Evolutionary conservation across 2,329 filamentous ascomycete genomes (phyloP), one percentile per base, ranked within the genome.

Genomic region (Emmonsiellopsis sp.): DNA sequence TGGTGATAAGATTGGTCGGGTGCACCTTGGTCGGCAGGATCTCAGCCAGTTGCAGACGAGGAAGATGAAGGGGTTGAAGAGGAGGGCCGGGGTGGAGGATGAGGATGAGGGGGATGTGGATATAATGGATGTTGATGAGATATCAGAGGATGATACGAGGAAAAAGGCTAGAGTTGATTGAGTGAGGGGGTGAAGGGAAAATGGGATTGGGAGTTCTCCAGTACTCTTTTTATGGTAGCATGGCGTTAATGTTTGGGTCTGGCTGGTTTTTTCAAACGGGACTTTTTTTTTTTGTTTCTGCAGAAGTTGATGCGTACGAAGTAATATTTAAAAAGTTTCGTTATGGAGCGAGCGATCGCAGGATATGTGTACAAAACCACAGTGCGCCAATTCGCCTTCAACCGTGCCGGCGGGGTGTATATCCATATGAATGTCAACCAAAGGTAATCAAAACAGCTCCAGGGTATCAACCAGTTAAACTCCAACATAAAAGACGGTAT

Each of bases 31-130:
- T 65, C 89, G 86, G 76, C 90, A 96, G 73, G 90, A 98, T 73
- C 79, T 98, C 55, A 79, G 78, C 66, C 81, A 86, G 63, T 72
- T 98, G 71, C 93, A 98, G 78, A 94, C 91, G 51, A 85, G 93
- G 67, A 98, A 98, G 83, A 97, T 98, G 91, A 98, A 98, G 83
- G 93, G 91, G 61, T 73, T 98, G 61, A 98, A 97, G 82, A 80
- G 93, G 60, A 83, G 80, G 59, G 82, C 89, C 52, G 84, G 84
- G 58, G 73, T 81, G 26, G 77, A 79, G 50, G 79, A 78, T 42
- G 76, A 76, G 26, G 81, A 79, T 50, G 76, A 74, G 3, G 75
- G 64, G 13, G 74, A 75, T 55, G 70, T 65, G 42, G 76, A 78
- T 50, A 77, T 73, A 54, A 76, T 75, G 61, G 73, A 76, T 54